These are phyloP conservation scores for Isatis lusitanica DNA, from an alignment of 441 rosid genomes.

Conservation along the genomic window DNA sequence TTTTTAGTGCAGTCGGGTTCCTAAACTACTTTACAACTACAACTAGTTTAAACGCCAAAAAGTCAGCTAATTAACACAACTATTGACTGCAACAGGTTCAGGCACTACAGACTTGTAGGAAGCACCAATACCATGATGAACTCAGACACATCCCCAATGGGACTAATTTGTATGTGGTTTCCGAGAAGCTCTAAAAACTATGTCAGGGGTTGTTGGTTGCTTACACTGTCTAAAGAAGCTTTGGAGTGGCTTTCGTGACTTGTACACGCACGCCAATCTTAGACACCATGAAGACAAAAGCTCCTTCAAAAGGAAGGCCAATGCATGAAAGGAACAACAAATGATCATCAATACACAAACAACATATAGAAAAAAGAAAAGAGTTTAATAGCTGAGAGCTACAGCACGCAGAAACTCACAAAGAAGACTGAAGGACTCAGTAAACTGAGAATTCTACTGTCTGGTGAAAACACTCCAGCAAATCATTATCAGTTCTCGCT, in stretches of 20 bases:
- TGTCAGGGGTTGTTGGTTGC: slow-evolving; percentile 21
- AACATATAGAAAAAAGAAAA: background rate
- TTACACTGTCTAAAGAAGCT: slow-evolving; percentile 33
- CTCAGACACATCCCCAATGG: too few relatives aligned
- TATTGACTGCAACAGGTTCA: too few relatives aligned
- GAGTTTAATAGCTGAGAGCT: slow-evolving; percentile 3
- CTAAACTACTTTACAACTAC: too few relatives aligned
- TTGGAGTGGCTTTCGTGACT: slow-evolving; percentile 21
- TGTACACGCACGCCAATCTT: slow-evolving; percentile 21
- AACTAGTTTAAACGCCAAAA: too few relatives aligned
- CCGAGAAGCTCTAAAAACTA: background rate
- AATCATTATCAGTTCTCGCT: slow-evolving; percentile 20
- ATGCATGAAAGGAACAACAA: slow-evolving; percentile 19
- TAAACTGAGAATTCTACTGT: slow-evolving; percentile 23
- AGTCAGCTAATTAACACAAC: too few relatives aligned
- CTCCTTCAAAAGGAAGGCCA: slow-evolving; percentile 25
- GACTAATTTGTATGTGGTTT: too few relatives aligned
- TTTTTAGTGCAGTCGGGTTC: too few relatives aligned
- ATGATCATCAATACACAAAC: slow-evolving; percentile 9
- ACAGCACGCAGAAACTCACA: slow-evolving; percentile 30
- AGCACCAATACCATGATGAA: too few relatives aligned
- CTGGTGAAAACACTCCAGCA: slow-evolving; percentile 28
- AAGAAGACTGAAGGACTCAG: slow-evolving; percentile 27
- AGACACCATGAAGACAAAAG: slow-evolving; percentile 20
- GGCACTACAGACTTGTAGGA: too few relatives aligned